Evolutionary conservation across 2,329 filamentous ascomycete genomes (phyloP), one percentile per base, ranked within the genome.

Genomic region (Pestalotiopsis sp.): DNA sequence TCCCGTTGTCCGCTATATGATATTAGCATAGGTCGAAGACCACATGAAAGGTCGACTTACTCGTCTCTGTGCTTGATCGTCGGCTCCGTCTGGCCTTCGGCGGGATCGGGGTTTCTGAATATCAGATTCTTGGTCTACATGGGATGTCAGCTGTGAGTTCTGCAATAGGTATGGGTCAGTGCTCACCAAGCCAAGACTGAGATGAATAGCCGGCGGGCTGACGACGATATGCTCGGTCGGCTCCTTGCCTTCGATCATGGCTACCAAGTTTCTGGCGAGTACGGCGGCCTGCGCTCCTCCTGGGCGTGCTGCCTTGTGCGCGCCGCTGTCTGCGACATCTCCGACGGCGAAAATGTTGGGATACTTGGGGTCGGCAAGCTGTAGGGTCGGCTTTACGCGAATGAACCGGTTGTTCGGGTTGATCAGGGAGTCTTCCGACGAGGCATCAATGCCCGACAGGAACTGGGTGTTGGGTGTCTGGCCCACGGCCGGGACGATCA

Each of bases 301-400:
- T 0, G 85, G 81, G 14, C 84, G 77, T 0, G 82, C 85, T 25
- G 84, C 84, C 70, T 82, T 83, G 68, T 80, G 78, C 1, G 77
- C 76, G 0, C 80, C 80, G 27, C 80, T 80, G 20, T 84, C 83
- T 17, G 85, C 82, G 4, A 89, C 81, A 72, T 89, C 86, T 4
- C 87, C 87, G 1, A 85, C 78, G 1, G 86, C 85, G 70, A 84
- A 89, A 6, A 88, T 80, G 52, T 84, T 75, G 0, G 78, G 75
- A 58, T 81, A 81, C 63, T 70, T 64, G 31, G 69, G 66, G 64
- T 78, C 75, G 1, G 59, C 66, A n/a, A 88, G 76, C 65, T 88
- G 86, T 61, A 88, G 75, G 1, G 84, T 86, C 3, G 80, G 79
- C 41, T 74, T 75, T 3, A 88, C 83, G 2, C 77, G 75, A 58